Percentiles rank a stretch among this genome's conserved stretches.
These are phyloP conservation scores for Tremella mesenterica DNA, from an alignment of 768 basidiomycete genomes.

Conservation along the genomic window DNA sequence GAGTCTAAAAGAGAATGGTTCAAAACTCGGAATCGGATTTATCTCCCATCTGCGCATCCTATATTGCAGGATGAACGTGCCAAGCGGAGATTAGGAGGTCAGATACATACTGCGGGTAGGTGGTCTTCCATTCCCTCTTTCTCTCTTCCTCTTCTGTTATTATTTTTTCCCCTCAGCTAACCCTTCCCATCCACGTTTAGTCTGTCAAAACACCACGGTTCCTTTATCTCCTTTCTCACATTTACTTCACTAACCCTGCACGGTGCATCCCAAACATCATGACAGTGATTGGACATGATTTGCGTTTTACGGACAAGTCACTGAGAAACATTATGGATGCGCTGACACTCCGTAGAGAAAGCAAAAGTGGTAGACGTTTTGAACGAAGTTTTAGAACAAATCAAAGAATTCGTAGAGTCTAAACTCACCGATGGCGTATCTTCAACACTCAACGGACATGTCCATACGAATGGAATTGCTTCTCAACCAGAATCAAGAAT, in stretches of 20 bases:
- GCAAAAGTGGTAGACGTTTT: conserved; percentile 68
- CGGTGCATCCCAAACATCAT: too few species aligned
- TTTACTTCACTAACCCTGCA: too few species aligned
- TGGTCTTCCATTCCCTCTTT: background rate
- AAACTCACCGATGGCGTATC: conserved; percentile 14
- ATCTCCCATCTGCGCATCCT: conserved; percentile 58
- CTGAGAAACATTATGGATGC: background rate
- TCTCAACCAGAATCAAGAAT: background rate
- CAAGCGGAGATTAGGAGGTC: conserved; percentile 56
- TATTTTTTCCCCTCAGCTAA: too few species aligned
- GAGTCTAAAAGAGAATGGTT: conserved; percentile 65
- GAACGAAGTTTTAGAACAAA: conserved; percentile 56
- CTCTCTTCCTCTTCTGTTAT: too few species aligned
- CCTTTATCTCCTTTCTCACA: too few species aligned
- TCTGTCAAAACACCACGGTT: too few species aligned
- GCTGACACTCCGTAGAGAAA: conserved; percentile 50
- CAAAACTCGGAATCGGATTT: conserved; percentile 51
- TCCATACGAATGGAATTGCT: background rate
- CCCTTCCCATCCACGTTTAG: too few species aligned
- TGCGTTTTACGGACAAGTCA: background rate
- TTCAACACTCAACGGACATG: too few species aligned
- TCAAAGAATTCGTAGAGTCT: conserved; percentile 52
- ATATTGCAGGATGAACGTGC: conserved; percentile 45
- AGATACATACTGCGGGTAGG: conserved; percentile 57
- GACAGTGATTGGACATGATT: background rate